phyloP scores from a whole-genome alignment of 805 yeast genomes.

The Yarrowia sp. region DNA sequence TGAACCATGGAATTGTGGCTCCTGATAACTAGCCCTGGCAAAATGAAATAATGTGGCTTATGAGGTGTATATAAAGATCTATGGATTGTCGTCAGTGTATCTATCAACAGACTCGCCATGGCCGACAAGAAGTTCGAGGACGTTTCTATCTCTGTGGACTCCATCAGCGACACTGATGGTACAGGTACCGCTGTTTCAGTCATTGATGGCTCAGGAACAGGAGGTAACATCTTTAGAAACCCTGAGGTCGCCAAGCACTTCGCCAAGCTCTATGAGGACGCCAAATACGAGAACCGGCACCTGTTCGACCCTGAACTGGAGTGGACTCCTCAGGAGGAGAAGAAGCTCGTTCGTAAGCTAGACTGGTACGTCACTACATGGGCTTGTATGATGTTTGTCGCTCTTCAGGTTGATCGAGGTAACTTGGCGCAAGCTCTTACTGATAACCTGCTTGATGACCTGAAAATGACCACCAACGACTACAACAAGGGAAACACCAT shows the following conservation, averaged over 20 bases:
- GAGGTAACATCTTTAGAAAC: conserved; percentile 53
- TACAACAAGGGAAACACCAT: conserved; percentile 68
- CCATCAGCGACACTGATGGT: conserved; percentile 1
- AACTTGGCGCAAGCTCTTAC: conserved; percentile 65
- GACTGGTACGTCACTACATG: conserved; percentile 63
- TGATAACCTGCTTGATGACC: conserved; percentile 61
- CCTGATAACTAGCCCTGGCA: background rate
- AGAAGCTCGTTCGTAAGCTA: conserved; percentile 57
- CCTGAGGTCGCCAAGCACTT: conserved; percentile 58
- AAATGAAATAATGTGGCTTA: background rate
- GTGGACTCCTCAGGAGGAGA: conserved; percentile 63
- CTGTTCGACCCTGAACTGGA: conserved; percentile 64
- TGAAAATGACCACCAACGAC: conserved; percentile 61
- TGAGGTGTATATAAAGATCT: background rate
- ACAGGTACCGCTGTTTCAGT: background rate
- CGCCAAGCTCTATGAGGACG: conserved; percentile 55
- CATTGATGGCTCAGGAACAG: conserved; percentile 15
- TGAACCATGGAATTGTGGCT: background rate
- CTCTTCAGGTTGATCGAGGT: conserved; percentile 64
- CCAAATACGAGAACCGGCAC: conserved; percentile 63
- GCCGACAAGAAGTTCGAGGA: background rate
- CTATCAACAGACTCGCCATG: background rate
- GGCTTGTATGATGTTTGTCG: conserved; percentile 66
- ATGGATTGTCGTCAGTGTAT: background rate
- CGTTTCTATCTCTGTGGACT: conserved; percentile 2